Conservation (phyloP, 768 basidiomycete genomes). For the Boletus fagicola region DNA sequence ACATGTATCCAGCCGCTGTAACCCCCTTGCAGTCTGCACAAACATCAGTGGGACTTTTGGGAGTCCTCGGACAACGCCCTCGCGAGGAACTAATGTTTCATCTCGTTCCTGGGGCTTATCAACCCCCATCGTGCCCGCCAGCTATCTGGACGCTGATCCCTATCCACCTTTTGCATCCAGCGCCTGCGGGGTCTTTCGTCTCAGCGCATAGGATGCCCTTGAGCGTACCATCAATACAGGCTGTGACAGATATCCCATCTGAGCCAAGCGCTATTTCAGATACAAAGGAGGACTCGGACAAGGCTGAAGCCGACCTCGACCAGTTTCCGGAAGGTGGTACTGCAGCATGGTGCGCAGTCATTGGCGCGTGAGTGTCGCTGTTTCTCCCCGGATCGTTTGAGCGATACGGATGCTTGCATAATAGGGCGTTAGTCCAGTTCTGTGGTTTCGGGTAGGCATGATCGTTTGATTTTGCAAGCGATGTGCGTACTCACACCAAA, state of each 20-base stretch:
- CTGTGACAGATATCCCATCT: neutral
- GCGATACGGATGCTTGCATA: neutral
- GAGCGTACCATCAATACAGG: slow-evolving; percentile 1
- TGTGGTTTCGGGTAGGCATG: slow-evolving; percentile 33
- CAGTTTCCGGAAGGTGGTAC: slow-evolving; percentile 31
- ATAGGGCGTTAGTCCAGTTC: slow-evolving; percentile 32
- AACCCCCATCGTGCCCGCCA: neutral
- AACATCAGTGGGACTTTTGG: too few relatives aligned
- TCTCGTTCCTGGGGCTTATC: too few relatives aligned
- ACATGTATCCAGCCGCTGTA: too few relatives aligned
- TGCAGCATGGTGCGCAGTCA: slow-evolving; percentile 24
- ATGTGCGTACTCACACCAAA: neutral
- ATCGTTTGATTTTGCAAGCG: neutral
- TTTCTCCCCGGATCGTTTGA: neutral
- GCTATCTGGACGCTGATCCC: neutral
- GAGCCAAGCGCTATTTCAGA: neutral
- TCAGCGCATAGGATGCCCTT: slow-evolving; percentile 4
- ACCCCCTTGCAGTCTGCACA: too few relatives aligned
- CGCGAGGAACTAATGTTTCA: neutral
- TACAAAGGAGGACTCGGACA: neutral
- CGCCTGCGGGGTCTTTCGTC: neutral
- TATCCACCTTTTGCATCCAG: neutral
- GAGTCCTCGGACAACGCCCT: neutral
- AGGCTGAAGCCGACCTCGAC: neutral
- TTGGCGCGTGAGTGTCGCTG: slow-evolving; percentile 23